Base-by-base conservation (phyloP, 2,329 filamentous ascomycete genomes). In the Aschersonia sp. region DNA sequence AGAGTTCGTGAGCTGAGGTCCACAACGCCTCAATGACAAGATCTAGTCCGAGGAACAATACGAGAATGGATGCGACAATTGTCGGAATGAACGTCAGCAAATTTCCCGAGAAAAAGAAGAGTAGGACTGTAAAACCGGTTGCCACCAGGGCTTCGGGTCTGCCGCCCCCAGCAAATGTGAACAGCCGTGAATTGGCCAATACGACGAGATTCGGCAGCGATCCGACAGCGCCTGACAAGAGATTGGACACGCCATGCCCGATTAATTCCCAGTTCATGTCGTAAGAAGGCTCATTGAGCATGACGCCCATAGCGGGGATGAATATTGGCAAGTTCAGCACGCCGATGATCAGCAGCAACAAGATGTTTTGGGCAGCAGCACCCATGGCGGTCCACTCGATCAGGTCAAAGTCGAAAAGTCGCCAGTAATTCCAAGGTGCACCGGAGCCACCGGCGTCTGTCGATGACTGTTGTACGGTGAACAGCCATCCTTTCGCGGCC, bases 121-220 rank as follows among this genome's bases (percentile, higher is more conserved):
- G 43, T 9, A 44, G 5, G 30, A 44, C 7, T 9, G 43, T 44
- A 9, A 44, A 44, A 7, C 43, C 43, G 30, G 43, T 44, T 9
- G 43, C 43, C 7, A 31, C 5, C 43, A 44, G n/a, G 20, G 43
- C 43, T 31, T 44, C 43, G 4, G n/a, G 30, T n/a, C 43, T 5
- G 30, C 43, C 43, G 10, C 43, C 43, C 7, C 29, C 29, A 9
- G 43, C 43, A 31, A 44, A 44, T 3, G 43, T 44, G 30, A 44
- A 44, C 10, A 44, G 43, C 4, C 43, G 43, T 29, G 43, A 44
- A 31, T 44, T 44, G 7, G 43, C 43, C n/a, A 44, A 31, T 2
- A 44, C 43, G 29, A 44, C 43, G 9, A 44, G 43, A n/a, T 44
- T 44, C 10, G 43, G 43, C n/a, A 44, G 43, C 43, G 43, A 44